Base-by-base conservation (phyloP, 2,329 filamentous ascomycete genomes). In the Xylariales sp. region DNA sequence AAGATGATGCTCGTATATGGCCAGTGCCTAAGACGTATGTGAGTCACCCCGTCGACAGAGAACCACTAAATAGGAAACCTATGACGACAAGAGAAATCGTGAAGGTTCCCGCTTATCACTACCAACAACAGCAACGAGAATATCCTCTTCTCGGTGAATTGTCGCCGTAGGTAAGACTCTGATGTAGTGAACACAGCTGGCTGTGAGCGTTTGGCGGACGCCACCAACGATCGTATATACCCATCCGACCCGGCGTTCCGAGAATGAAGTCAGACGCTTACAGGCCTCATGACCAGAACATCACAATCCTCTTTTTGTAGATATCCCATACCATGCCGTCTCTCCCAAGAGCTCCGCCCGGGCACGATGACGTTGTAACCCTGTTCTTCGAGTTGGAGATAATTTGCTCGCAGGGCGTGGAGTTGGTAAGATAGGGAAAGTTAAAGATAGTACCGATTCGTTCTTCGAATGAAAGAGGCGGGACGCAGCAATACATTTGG, bases 121-220 rank as follows among this genome's bases (percentile, higher is more conserved):
- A 14, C 10, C 45, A 61, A 48, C 49, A 67, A 67, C 61, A 56
- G 10, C 46, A 48, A 55, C 28, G 52, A 9, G 28, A 52, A 52
- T 39, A 12, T 16, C 5, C n/a, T 65, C 34, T 50, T 39, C 14
- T 28, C 18, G 12, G 12, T 16, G 5, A 36, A 10, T 53, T 12
- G 14, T 36, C 5, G 16, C 16, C 48, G 32, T n/a, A 36, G 43
- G 28, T 54, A 59, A n/a, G 53, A 58, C 45, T 23, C 12, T 7
- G 28, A 7, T 18, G 12, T 16, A 39, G 41, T 46, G 39, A 39
- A 43, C 49, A 45, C 28, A 32, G 43, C 36, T 52, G 23, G 23
- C 34, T 45, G 12, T 2, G 8, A 8, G 2, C 32, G 3, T 34
- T 6, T 46, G 3, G 36, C 32, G 48, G 45, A 52, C 49, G 61